phyloP scores from a whole-genome alignment of 2,329 filamentous ascomycete species.

The Zalaria obscura region DNA sequence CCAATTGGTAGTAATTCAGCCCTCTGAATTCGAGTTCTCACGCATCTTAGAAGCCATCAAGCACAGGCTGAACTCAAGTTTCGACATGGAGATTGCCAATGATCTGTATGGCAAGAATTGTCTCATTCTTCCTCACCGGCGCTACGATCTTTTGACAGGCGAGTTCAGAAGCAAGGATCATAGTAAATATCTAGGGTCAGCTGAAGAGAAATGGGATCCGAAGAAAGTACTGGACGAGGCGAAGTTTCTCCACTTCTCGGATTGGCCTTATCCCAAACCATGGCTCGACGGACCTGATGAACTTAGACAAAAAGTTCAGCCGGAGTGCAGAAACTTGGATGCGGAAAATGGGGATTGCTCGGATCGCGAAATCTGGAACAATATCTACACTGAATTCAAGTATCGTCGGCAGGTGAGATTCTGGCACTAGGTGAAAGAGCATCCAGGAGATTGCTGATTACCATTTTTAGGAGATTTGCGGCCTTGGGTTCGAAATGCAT shows the following conservation, averaged over 20 bases:
- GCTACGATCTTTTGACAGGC: conserved; percentile 46
- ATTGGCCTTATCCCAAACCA: conserved; percentile 54
- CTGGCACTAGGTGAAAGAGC: too few relatives aligned
- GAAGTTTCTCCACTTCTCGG: conserved; percentile 54
- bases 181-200: conserved; percentile 36
- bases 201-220: conserved; percentile 44
- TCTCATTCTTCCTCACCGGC: conserved; percentile 50
- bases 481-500: too few relatives aligned
- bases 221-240: conserved; percentile 40
- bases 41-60: conserved; percentile 4
- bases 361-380: too few relatives aligned
- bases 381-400: too few relatives aligned
- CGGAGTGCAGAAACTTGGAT: conserved; percentile 6
- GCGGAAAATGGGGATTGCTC: too few relatives aligned
- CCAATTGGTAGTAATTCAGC: conserved; percentile 9
- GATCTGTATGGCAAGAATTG: conserved; percentile 44
- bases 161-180: conserved; percentile 47
- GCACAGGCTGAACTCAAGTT: conserved; percentile 15
- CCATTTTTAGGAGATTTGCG: too few relatives aligned
- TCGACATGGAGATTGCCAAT: conserved; percentile 54
- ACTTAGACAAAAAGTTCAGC: conserved; percentile 28
- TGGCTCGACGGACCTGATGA: conserved; percentile 36
- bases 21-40: conserved; percentile 2
- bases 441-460: too few relatives aligned
- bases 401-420: too few relatives aligned